These are phyloP conservation scores for Apiotrichum gamsii DNA, from an alignment of 1,284 basidiomycete genomes.

Conservation along the genomic window DNA sequence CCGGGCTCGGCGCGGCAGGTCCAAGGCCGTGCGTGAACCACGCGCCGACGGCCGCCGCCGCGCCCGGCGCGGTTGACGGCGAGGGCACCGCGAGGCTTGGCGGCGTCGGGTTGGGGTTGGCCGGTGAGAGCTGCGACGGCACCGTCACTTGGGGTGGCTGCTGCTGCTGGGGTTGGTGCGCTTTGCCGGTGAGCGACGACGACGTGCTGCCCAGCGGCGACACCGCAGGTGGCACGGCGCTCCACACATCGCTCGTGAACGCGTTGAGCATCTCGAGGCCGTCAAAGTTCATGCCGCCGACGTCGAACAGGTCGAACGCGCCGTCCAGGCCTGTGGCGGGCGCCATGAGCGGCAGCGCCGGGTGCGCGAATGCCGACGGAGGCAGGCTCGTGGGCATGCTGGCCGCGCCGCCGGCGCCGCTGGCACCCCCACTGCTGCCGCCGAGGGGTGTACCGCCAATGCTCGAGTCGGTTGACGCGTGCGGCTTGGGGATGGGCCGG, in stretches of 20 bases:
- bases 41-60: neutral
- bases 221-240: constrained; percentile 2
- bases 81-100: constrained; percentile 1
- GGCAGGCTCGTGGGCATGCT: too few relatives aligned
- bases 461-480: too few relatives aligned
- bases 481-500: too few relatives aligned
- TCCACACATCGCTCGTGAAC: constrained; percentile 28
- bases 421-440: neutral
- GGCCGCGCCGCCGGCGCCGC: too few relatives aligned
- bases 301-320: constrained; percentile 28
- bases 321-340: neutral
- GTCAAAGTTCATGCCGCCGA: constrained; percentile 43
- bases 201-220: neutral
- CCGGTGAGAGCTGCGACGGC: neutral
- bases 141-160: neutral
- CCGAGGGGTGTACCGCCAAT: neutral
- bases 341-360: neutral
- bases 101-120: neutral
- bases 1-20: constrained; percentile 1
- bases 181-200: neutral
- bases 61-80: neutral
- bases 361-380: neutral
- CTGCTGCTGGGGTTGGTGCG: neutral
- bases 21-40: constrained; percentile 14
- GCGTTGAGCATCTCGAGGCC: constrained; percentile 42